A percentile compares a stretch with the other conserved stretches of the same genome.
Evolutionary conservation across 2,329 filamentous ascomycete genomes (phyloP).

Genomic region (Botrytis fabae): DNA sequence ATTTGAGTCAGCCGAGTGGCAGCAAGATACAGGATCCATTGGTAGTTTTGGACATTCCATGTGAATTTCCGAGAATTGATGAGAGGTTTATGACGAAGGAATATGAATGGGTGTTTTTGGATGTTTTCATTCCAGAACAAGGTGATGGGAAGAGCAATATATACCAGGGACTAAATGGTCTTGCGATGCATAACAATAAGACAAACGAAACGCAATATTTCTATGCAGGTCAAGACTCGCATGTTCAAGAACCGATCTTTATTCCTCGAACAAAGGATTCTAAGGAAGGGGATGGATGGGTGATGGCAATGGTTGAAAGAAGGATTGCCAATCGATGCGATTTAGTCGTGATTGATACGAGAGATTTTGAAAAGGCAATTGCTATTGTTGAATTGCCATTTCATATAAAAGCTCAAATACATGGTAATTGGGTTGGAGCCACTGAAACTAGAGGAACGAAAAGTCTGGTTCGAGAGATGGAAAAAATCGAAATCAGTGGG

Average conservation of each 20-base stretch:
- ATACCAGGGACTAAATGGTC: conserved; percentile 25
- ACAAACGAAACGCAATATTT: conserved; percentile 38
- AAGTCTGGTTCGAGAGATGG: conserved; percentile 9
- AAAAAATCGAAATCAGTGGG: background rate
- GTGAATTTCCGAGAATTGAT: conserved; percentile 49
- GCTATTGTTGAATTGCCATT: conserved; percentile 40
- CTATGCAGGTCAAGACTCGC: conserved; percentile 43
- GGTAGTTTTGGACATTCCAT: conserved; percentile 43
- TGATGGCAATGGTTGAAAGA: conserved; percentile 37
- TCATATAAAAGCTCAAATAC: conserved; percentile 28
- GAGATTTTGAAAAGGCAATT: conserved; percentile 39
- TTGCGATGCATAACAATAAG: conserved; percentile 24
- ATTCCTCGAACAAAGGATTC: conserved; percentile 46
- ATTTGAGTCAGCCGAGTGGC: conserved; percentile 39
- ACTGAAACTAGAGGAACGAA: background rate
- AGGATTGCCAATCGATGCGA: conserved; percentile 42
- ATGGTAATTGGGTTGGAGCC: conserved; percentile 39
- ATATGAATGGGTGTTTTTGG: conserved; percentile 45
- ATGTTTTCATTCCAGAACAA: conserved; percentile 42
- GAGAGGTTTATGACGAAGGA: conserved; percentile 45
- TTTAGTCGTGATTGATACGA: conserved; percentile 42
- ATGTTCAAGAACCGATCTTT: conserved; percentile 56
- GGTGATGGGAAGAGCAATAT: conserved; percentile 42
- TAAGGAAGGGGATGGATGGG: conserved; percentile 39
- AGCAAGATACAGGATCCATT: conserved; percentile 38